These are phyloP conservation scores for Cadophora malorum DNA, from an alignment of 2,329 filamentous ascomycete species.

Conservation along the genomic window DNA sequence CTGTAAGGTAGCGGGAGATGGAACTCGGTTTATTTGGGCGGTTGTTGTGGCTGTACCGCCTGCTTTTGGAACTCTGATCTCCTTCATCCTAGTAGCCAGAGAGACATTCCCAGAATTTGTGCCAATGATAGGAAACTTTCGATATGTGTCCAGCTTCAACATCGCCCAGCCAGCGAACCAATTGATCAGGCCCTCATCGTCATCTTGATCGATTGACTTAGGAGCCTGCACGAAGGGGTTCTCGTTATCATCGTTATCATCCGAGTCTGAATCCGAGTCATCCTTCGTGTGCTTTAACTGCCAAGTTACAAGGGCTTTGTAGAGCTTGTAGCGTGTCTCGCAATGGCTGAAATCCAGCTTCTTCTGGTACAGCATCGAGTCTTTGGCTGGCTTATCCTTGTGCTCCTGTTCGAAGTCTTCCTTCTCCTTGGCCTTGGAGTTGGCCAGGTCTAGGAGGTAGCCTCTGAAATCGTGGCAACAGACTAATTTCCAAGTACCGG, in stretches of 20 bases:
- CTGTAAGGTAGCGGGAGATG: slow-evolving; percentile 2
- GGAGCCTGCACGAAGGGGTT: slow-evolving; percentile 55
- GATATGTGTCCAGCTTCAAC: slow-evolving; percentile 55
- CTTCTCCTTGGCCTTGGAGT: slow-evolving; percentile 40
- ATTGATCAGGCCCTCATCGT: slow-evolving; percentile 67
- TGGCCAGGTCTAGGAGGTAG: slow-evolving; percentile 43
- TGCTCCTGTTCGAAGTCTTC: slow-evolving; percentile 34
- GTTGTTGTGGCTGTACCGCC: background rate
- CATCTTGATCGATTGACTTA: slow-evolving; percentile 58
- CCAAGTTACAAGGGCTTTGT: slow-evolving; percentile 32
- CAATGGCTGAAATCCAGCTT: slow-evolving; percentile 40
- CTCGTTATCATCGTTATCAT: slow-evolving; percentile 32
- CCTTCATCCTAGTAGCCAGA: slow-evolving; percentile 18
- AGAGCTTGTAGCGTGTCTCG: slow-evolving; percentile 35
- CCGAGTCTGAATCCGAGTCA: slow-evolving; percentile 25
- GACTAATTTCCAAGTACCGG: slow-evolving; percentile 34
- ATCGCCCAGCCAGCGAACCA: slow-evolving; percentile 68
- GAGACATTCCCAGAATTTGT: slow-evolving; percentile 27
- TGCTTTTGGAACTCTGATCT: background rate
- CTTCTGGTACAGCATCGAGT: slow-evolving; percentile 34
- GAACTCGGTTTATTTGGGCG: background rate
- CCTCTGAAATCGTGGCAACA: slow-evolving; percentile 38
- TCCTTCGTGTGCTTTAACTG: slow-evolving; percentile 21
- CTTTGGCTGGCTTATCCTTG: slow-evolving; percentile 36
- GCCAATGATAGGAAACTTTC: slow-evolving; percentile 62